Evolutionary conservation across 768 basidiomycete genomes (phyloP), one percentile per base, ranked within the genome.

Genomic region (Tremella yokohamensis): DNA sequence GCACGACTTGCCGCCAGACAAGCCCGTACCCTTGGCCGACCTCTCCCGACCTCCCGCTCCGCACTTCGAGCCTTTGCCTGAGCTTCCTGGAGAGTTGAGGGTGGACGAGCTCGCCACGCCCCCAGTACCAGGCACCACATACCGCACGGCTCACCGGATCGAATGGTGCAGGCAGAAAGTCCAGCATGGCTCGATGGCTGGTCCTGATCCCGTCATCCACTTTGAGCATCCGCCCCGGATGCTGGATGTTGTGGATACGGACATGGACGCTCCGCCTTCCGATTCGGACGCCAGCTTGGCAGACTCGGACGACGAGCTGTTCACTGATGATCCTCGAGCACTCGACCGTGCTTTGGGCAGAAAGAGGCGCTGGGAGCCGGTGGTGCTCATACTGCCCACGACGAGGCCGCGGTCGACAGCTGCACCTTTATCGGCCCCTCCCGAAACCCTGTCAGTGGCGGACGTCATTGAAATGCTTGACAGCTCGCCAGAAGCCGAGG

Each of bases 171-270:
- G 52, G 15, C 22, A 50, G 25, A 61, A 63, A 38, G 59, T 70
- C 51, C 47, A 22, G 8, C 52, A 55, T 22, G 50, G 60, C 37
- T 66, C 63, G 25, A 61, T 66, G 40, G 64, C 60, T 2, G 65
- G 68, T n/a, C 49, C 51, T 15, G 57, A 66, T 58, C 65, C 65
- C 4, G 40, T 66, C 53, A 61, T 70, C 9, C 63, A 61, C 39
- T 58, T 64, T 24, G 49, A 57, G n/a, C 68, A 67, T 49, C 65
- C 65, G 1, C 58, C 58, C 2, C 60, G 64, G 22, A 70, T 70
- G 55, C 49, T 70, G 19, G 52, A 64, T 18, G 49, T 16, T 40
- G 40, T 52, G 12, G 61, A 49, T 3, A 42, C 44, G 26, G 29
- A 45, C 15, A 34, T 34, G 29, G 42, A 45, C 22, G 22, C 42